These are phyloP conservation scores for Metarhizium album DNA, from an alignment of 2,329 filamentous ascomycete species.

Conservation along the genomic window DNA sequence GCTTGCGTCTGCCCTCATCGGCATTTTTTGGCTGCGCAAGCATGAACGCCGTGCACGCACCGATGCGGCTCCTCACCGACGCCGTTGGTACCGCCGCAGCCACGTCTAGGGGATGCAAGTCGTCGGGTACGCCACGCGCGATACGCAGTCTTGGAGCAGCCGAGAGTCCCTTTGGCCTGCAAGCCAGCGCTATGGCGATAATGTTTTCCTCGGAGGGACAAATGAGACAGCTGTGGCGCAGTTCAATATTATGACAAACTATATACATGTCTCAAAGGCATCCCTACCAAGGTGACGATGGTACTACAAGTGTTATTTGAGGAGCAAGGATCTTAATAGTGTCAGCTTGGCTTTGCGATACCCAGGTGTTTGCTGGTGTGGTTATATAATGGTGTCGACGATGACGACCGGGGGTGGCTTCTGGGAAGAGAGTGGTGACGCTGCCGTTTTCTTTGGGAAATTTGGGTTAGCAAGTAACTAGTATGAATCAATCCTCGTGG, in stretches of 20 bases:
- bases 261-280: neutral
- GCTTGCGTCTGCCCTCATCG: conserved; percentile 53
- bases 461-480: neutral
- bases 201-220: neutral
- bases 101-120: conserved; percentile 24
- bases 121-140: neutral
- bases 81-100: conserved; percentile 33
- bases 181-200: neutral
- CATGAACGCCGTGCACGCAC: conserved; percentile 22
- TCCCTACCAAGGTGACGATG: neutral
- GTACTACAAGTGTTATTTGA: neutral
- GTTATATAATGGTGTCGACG: neutral
- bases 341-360: neutral
- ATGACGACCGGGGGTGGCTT: neutral
- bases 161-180: neutral
- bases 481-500: too few relatives aligned
- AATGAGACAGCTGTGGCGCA: neutral
- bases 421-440: neutral
- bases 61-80: conserved; percentile 18
- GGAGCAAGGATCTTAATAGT: neutral
- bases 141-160: too few relatives aligned
- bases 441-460: neutral
- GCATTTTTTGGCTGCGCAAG: conserved; percentile 41
- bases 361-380: neutral
- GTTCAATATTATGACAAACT: neutral